Percentiles rank a stretch among this genome's conserved stretches.
Conservation (phyloP, 2,329 filamentous ascomycete genomes). For the Venturia oleaginea region DNA sequence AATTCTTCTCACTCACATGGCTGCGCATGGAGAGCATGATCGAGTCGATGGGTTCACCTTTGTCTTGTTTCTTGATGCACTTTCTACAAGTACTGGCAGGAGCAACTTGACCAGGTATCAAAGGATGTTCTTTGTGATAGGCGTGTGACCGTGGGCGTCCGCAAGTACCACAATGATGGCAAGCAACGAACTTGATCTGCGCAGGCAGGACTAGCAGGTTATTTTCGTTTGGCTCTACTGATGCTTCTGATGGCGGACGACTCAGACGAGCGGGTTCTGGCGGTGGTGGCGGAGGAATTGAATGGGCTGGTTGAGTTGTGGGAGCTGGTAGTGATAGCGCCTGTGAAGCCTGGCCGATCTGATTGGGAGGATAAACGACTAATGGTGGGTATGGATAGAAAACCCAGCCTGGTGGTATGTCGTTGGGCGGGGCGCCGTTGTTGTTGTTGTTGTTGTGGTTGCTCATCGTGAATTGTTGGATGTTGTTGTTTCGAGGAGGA, state of each 20-base stretch:
- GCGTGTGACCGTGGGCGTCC: conserved; percentile 7
- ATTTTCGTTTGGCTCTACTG: background rate
- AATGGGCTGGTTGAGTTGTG: background rate
- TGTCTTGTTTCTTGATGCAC: conserved; percentile 20
- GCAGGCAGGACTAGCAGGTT: background rate
- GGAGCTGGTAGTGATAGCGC: background rate
- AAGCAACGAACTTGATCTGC: conserved; percentile 11
- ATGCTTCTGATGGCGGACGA: background rate
- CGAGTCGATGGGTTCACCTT: background rate
- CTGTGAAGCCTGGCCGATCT: background rate
- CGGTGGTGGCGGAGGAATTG: background rate
- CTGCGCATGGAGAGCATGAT: conserved; percentile 6
- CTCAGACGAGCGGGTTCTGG: background rate
- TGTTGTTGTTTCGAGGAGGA: background rate
- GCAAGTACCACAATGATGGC: conserved; percentile 12
- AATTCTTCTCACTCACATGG: background rate
- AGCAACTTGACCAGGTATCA: conserved; percentile 27
- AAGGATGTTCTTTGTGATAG: conserved; percentile 14
- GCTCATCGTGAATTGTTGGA: background rate
- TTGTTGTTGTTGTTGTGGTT: background rate
- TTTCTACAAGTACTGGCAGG: conserved; percentile 26
- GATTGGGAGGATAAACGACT: background rate
- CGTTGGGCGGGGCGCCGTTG: background rate
- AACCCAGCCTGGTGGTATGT: conserved; percentile 1
- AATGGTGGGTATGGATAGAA: conserved; percentile 7